phyloP scores from a whole-genome alignment of 2,329 filamentous ascomycete species.

The Periglandula ipomoeae region DNA sequence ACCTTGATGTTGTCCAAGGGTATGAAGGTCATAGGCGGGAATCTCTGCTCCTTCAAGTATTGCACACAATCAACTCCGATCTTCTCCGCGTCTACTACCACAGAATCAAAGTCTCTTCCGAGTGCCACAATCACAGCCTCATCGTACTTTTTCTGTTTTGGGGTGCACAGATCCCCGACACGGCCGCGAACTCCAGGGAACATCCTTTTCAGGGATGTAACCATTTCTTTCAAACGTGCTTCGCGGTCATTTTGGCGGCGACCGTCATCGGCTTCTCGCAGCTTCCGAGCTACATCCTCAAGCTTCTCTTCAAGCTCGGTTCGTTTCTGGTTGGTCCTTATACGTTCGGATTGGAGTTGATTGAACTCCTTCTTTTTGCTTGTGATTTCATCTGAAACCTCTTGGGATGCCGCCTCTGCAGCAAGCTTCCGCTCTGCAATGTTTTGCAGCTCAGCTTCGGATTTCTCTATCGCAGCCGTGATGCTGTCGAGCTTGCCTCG shows the following conservation, averaged over 20 bases:
- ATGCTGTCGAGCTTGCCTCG: constrained; percentile 79
- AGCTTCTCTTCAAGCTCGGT: constrained; percentile 91
- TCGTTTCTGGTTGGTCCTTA: constrained; percentile 69
- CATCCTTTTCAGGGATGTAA: constrained; percentile 78
- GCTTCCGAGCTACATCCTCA: constrained; percentile 66
- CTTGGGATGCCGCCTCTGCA: constrained; percentile 53
- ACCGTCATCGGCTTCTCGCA: constrained; percentile 79
- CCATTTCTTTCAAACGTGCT: constrained; percentile 67
- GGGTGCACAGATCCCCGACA: constrained; percentile 84
- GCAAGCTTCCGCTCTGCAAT: constrained; percentile 60
- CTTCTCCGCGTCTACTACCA: constrained; percentile 92
- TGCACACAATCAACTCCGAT: constrained; percentile 90
- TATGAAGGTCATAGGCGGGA: constrained; percentile 85
- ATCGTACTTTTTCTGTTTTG: constrained; percentile 94
- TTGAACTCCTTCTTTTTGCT: constrained; percentile 88
- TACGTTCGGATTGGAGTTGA: constrained; percentile 71
- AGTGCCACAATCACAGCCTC: constrained; percentile 89
- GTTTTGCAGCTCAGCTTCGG: constrained; percentile 60
- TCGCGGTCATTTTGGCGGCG: constrained; percentile 81
- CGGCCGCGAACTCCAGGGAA: constrained; percentile 88
- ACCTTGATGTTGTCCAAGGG: constrained; percentile 97
- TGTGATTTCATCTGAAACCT: constrained; percentile 69
- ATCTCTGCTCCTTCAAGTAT: constrained; percentile 83
- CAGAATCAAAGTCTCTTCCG: constrained; percentile 85
- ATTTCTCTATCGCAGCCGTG: constrained; percentile 62